Evolutionary conservation across 2,329 filamentous ascomycete genomes (phyloP).

Genomic region (Myriosclerotinia curreyana): DNA sequence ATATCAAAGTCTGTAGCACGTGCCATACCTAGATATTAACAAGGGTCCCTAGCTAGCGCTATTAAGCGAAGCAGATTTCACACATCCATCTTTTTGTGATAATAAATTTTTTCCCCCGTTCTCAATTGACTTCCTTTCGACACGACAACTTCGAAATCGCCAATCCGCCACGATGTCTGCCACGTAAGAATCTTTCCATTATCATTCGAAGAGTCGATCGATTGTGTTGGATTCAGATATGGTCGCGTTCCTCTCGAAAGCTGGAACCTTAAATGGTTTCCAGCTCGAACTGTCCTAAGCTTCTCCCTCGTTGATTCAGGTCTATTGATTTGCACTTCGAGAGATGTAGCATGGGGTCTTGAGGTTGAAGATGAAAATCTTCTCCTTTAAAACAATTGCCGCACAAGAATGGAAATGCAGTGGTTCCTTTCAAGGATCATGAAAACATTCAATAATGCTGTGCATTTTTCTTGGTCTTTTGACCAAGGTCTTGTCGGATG

Average conservation of each 20-base stretch:
- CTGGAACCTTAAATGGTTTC: constrained; percentile 56
- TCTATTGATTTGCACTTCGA: constrained; percentile 51
- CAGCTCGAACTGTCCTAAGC: constrained; percentile 76
- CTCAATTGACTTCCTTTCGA: constrained; percentile 18
- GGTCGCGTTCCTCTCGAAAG: constrained; percentile 73
- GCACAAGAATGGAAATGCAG: constrained; percentile 41
- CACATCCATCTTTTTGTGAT: constrained; percentile 7
- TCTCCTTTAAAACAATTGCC: constrained; percentile 78
- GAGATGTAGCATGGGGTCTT: constrained; percentile 69
- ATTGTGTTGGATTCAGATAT: constrained; percentile 45
- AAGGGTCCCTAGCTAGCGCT: neutral
- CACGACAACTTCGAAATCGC: constrained; percentile 40
- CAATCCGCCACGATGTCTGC: constrained; percentile 54
- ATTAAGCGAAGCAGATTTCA: constrained; percentile 16
- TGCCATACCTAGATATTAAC: neutral
- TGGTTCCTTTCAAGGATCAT: constrained; percentile 29
- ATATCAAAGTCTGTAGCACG: neutral
- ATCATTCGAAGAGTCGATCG: constrained; percentile 33
- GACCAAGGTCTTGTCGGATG: constrained; percentile 74
- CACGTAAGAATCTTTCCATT: constrained; percentile 36
- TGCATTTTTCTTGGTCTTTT: constrained; percentile 49
- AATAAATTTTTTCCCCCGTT: neutral
- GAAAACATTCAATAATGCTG: constrained; percentile 33
- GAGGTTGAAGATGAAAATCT: constrained; percentile 66
- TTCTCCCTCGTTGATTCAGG: constrained; percentile 56